phyloP scores from a whole-genome alignment of 164 flowering plant species.

The Echeveria elegans region DNA sequence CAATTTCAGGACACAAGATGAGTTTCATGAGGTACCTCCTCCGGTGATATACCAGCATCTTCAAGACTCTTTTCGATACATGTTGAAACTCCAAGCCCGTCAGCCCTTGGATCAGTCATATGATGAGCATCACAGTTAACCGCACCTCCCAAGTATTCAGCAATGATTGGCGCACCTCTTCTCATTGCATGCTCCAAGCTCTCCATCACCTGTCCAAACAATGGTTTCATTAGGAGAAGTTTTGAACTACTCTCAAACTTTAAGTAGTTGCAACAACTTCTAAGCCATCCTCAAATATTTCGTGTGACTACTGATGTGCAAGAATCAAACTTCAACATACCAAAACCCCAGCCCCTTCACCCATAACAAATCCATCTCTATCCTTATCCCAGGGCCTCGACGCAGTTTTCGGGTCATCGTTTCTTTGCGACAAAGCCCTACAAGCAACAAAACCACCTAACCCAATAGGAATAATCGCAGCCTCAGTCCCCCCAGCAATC shows the following conservation, averaged over 20 bases:
- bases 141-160: constrained; percentile 91
- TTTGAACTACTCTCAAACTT: background rate
- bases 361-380: constrained; percentile 95
- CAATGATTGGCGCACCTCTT: constrained; percentile 82
- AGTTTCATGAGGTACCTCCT: constrained; percentile 51
- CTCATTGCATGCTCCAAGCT: constrained; percentile 98
- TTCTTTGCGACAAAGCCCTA: constrained; percentile 95
- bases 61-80: constrained; percentile 74
- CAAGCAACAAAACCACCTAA: constrained; percentile 78
- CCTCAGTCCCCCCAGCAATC: constrained; percentile 97
- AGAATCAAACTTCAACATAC: constrained; percentile 29
- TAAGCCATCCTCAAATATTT: background rate
- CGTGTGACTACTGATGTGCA: background rate
- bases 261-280: background rate
- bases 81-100: constrained; percentile 93
- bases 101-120: constrained; percentile 96
- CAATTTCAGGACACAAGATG: background rate
- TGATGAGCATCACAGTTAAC: constrained; percentile 96
- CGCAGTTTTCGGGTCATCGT: constrained; percentile 92
- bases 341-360: constrained; percentile 92
- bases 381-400: constrained; percentile 96
- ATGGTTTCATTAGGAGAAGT: background rate
- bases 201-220: constrained; percentile 69
- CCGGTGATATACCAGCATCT: constrained; percentile 91
- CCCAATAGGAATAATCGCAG: constrained; percentile 88